These are phyloP conservation scores for Theobroma grandiflorum DNA, from an alignment of 441 rosid species.

Conservation along the genomic window DNA sequence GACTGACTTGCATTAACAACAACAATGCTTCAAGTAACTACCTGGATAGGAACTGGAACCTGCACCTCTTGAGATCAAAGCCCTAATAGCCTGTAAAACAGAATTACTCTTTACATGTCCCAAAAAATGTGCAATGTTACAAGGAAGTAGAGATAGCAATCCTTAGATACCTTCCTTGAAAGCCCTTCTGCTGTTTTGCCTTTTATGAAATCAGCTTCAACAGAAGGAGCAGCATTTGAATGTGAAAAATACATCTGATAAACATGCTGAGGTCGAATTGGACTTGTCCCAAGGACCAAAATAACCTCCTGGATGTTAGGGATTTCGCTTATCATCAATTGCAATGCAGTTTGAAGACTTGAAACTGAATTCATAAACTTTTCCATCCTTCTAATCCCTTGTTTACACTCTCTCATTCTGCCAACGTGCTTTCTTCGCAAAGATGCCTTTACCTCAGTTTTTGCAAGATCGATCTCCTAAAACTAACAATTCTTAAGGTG, in stretches of 20 bases:
- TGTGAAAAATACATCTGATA: constrained; percentile 64
- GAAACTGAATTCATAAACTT: constrained; percentile 67
- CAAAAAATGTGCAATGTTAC: neutral
- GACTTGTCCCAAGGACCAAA: constrained; percentile 77
- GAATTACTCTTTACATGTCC: constrained; percentile 7
- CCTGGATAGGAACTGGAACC: constrained; percentile 89
- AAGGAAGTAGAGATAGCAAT: constrained; percentile 20
- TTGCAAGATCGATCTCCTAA: constrained; percentile 57
- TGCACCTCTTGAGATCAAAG: constrained; percentile 74
- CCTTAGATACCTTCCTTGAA: constrained; percentile 72
- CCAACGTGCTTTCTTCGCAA: constrained; percentile 58
- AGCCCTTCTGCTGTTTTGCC: constrained; percentile 72
- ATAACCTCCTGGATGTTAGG: constrained; percentile 57
- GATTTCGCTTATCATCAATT: constrained; percentile 51
- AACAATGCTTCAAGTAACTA: constrained; percentile 31
- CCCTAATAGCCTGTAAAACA: constrained; percentile 68
- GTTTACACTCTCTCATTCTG: constrained; percentile 77
- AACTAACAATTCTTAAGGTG: constrained; percentile 46
- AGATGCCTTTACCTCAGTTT: constrained; percentile 53
- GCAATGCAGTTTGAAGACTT: constrained; percentile 60
- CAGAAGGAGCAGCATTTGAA: constrained; percentile 35
- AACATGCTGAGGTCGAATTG: constrained; percentile 71
- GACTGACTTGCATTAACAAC: constrained; percentile 17
- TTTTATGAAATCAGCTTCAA: constrained; percentile 56
- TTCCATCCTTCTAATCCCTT: constrained; percentile 65